These are phyloP conservation scores for Saitozyma sp. DNA, from an alignment of 768 basidiomycete species.

Conservation along the genomic window DNA sequence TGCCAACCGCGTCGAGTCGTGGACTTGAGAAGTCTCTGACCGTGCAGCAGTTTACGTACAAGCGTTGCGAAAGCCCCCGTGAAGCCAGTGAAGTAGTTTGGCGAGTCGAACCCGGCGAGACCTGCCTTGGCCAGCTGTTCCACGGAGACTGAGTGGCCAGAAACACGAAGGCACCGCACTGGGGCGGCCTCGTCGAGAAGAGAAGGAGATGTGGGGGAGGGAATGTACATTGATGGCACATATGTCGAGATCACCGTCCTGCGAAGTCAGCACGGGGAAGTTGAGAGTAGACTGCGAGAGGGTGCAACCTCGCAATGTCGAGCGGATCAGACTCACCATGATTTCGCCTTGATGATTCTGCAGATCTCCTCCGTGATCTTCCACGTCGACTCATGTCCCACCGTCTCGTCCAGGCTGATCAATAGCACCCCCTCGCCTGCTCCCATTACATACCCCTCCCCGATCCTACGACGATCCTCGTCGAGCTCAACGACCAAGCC, in stretches of 20 bases:
- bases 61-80: slow-evolving; percentile 28
- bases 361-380: neutral
- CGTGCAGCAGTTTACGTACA: slow-evolving; percentile 11
- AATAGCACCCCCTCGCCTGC: no score
- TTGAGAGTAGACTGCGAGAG: no score
- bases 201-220: slow-evolving; percentile 2
- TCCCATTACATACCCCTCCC: neutral
- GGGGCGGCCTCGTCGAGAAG: slow-evolving; percentile 6
- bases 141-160: neutral
- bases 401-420: no score
- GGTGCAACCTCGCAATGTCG: no score
- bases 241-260: slow-evolving; percentile 32
- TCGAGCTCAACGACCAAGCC: neutral
- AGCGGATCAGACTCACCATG: slow-evolving; percentile 5
- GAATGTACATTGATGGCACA: slow-evolving; percentile 38
- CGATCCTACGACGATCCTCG: neutral
- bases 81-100: slow-evolving; percentile 42
- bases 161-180: slow-evolving; percentile 11
- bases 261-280: no score
- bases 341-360: slow-evolving; percentile 2
- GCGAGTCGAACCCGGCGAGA: slow-evolving; percentile 8
- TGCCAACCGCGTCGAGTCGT: neutral
- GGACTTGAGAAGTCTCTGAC: neutral
- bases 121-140: no score
- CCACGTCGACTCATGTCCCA: neutral